phyloP scores from a whole-genome alignment of 257 asterid species.

The Primulina huaijiensis region DNA sequence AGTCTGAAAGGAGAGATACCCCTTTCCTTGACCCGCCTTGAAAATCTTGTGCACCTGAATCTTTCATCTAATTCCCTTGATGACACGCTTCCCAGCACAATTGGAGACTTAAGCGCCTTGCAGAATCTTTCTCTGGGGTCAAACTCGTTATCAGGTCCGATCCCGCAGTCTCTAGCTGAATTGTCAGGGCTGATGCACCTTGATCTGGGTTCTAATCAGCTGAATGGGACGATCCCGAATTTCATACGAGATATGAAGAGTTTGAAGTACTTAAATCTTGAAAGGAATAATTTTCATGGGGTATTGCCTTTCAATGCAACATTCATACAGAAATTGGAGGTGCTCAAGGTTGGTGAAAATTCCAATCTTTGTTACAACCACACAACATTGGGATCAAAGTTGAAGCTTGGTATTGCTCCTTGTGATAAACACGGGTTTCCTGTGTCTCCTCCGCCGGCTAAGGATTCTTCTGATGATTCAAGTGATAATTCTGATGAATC shows the following conservation, averaged over 20 bases:
- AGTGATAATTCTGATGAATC: constrained; percentile 36
- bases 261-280: constrained; percentile 72
- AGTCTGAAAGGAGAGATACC: constrained; percentile 65
- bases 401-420: constrained; percentile 88
- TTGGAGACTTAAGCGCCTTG: constrained; percentile 62
- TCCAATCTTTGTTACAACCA: constrained; percentile 77
- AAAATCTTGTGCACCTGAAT: constrained; percentile 53
- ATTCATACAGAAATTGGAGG: constrained; percentile 51
- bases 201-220: constrained; percentile 76
- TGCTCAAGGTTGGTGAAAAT: constrained; percentile 69
- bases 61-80: constrained; percentile 73
- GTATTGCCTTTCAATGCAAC: constrained; percentile 79
- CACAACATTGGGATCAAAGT: constrained; percentile 46
- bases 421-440: constrained; percentile 88
- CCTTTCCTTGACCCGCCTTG: constrained; percentile 53
- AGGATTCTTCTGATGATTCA: constrained; percentile 46
- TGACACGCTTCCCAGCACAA: constrained; percentile 60
- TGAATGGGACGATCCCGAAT: constrained; percentile 76
- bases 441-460: constrained; percentile 74
- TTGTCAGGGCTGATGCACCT: constrained; percentile 59
- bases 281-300: constrained; percentile 68
- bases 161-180: constrained; percentile 69
- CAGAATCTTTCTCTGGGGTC: constrained; percentile 61
- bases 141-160: constrained; percentile 59
- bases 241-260: constrained; percentile 62